Conservation (phyloP, 768 basidiomycete genomes). For the Leucogyrophana mollusca region DNA sequence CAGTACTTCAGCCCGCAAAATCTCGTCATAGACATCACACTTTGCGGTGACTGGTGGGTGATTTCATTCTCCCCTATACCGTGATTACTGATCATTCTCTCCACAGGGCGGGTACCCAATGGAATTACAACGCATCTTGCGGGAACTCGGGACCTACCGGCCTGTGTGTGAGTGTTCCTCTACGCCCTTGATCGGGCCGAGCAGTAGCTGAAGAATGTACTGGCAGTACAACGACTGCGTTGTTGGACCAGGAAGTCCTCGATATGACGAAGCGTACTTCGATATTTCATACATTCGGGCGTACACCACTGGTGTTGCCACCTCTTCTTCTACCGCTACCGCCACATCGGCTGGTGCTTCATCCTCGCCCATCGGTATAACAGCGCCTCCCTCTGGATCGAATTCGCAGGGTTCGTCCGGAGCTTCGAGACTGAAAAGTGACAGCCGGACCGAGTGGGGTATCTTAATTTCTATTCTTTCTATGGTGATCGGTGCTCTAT, state of each 20-base stretch:
- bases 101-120: conserved; percentile 48
- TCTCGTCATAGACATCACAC: conserved; percentile 52
- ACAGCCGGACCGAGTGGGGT: too few species aligned
- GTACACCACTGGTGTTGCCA: conserved; percentile 36
- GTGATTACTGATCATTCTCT: background rate
- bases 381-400: too few species aligned
- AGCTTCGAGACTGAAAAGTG: too few species aligned
- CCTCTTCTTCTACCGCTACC: conserved; percentile 9
- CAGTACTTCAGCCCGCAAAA: conserved; percentile 47
- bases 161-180: conserved; percentile 35
- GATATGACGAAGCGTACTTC: conserved; percentile 61
- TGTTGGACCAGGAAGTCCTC: conserved; percentile 50
- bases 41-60: conserved; percentile 50
- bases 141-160: conserved; percentile 35
- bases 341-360: background rate
- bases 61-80: background rate
- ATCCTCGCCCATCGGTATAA: too few species aligned
- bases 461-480: too few species aligned
- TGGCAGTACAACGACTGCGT: conserved; percentile 53
- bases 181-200: background rate
- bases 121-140: conserved; percentile 44
- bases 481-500: too few species aligned
- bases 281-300: conserved; percentile 66
- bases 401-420: too few species aligned
- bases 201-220: background rate